Percentiles rank a stretch among this genome's conserved stretches.
Conservation (phyloP, 2,329 filamentous ascomycete species). For the Dryadomyces quercivorus region DNA sequence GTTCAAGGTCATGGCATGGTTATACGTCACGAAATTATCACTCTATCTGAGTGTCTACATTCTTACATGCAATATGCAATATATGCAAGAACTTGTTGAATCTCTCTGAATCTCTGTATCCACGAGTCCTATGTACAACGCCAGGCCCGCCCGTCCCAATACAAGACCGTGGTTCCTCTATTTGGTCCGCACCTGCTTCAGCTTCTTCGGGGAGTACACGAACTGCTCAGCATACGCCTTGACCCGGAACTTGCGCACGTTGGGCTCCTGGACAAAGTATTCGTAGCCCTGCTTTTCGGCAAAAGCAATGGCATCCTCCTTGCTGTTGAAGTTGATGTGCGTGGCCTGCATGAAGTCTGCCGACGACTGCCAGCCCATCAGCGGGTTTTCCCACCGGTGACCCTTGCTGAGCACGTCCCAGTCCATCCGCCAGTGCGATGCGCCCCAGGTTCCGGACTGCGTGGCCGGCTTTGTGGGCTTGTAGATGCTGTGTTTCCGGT, state of each 20-base stretch:
- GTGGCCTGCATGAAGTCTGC: constrained; percentile 93
- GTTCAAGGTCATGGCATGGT: too few relatives aligned
- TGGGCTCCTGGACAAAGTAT: constrained; percentile 96
- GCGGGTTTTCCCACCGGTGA: constrained; percentile 93
- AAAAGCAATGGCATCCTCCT: constrained; percentile 89
- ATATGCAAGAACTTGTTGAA: neutral
- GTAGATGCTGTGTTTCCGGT: constrained; percentile 60
- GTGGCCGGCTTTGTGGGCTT: constrained; percentile 87
- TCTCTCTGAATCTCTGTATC: neutral
- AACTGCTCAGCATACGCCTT: constrained; percentile 99
- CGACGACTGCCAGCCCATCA: constrained; percentile 98
- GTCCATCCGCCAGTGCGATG: constrained; percentile 89
- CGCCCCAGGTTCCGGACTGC: constrained; percentile 81
- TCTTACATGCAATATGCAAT: neutral
- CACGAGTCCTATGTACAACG: constrained; percentile 7
- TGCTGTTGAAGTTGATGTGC: constrained; percentile 76
- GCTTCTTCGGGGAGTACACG: constrained; percentile 67
- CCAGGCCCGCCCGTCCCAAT: neutral
- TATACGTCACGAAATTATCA: neutral
- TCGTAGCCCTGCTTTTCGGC: constrained; percentile 99
- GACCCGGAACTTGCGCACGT: constrained; percentile 69
- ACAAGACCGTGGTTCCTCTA: constrained; percentile 25
- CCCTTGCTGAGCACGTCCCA: constrained; percentile 92
- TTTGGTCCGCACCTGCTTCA: constrained; percentile 79
- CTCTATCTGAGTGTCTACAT: neutral